Evolutionary conservation across 2,329 filamentous ascomycete genomes (phyloP).

Genomic region (Ilyonectria sp.): DNA sequence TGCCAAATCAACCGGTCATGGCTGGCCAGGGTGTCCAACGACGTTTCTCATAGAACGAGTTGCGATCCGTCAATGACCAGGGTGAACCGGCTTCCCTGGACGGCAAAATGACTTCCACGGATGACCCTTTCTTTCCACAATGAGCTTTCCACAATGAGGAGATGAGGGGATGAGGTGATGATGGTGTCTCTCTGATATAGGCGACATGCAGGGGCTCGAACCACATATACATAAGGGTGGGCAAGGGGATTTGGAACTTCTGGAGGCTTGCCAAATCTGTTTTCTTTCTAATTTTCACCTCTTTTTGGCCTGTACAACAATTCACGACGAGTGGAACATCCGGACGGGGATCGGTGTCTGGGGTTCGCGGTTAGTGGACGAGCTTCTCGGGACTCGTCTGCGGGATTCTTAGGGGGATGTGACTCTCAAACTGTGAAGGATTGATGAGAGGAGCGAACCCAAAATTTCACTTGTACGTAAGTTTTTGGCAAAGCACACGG

Average conservation of each 20-base stretch:
- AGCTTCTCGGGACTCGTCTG: conserved; percentile 23
- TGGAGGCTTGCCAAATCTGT: conserved; percentile 33
- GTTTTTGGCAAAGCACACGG: conserved; percentile 54
- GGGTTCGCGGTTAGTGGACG: conserved; percentile 35
- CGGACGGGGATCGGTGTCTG: conserved; percentile 42
- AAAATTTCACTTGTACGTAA: conserved; percentile 55
- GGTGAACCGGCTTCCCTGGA: conserved; percentile 7
- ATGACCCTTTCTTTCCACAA: conserved; percentile 44
- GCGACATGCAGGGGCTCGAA: conserved; percentile 16
- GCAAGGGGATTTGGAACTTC: conserved; percentile 31
- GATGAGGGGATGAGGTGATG: conserved; percentile 1
- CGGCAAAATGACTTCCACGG: conserved; percentile 27
- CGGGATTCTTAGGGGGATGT: conserved; percentile 35
- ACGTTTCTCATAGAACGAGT: conserved; percentile 67
- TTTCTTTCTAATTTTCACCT: conserved; percentile 42
- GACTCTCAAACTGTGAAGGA: conserved; percentile 23
- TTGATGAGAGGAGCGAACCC: conserved; percentile 28
- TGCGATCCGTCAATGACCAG: conserved; percentile 22
- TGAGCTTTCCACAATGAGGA: conserved; percentile 38
- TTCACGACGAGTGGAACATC: conserved; percentile 44
- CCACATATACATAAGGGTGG: conserved; percentile 44
- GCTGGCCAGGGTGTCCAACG: conserved; percentile 69
- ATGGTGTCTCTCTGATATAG: conserved; percentile 15
- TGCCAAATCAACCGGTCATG: conserved; percentile 69
- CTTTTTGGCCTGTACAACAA: conserved; percentile 50